Evolutionary conservation across 139 green algal species (phyloP), one percentile per base, ranked within the genome.

Genomic region (Coccomyxa sp.): DNA sequence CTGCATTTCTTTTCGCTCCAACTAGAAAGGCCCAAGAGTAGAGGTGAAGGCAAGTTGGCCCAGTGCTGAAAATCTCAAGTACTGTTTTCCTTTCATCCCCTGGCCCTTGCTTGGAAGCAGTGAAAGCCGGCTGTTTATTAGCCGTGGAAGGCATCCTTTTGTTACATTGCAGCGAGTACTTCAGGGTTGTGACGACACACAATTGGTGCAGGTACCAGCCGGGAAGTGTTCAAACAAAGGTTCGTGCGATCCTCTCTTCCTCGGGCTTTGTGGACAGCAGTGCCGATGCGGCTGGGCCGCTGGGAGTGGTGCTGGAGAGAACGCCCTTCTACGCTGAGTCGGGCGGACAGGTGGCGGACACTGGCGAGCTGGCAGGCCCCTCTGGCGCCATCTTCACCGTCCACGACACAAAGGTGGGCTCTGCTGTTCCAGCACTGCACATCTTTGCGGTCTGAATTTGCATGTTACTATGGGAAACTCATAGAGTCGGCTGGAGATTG

Each of bases 301-400:
- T 98, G 11, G 97, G 96, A 28, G 77, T 99, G n/a, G 93, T 99
- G 58, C 87, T 99, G 75, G 89, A 96, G 80, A 83, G 13, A 13
- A 98, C 97, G 10, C 87, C 85, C 77, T 99, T 98, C 88, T 99
- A 99, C 82, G 94, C 95, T 0, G 97, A 99, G 87, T 76, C 83
- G 23, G 96, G 96, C 28, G 96, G 96, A 14, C 95, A 97, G 71
- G 90, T 95, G 31, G 91, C 89, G 15, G 95, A 98, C 88, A 94
- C 88, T 0, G 95, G 95, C 77, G 58, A 32, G 32, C 57, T 98
- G 0, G 79, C 84, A 1, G 85, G 51, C 30, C 16, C 81, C 28
- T 81, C 60, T 38, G 58, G n/a, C 51, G 83, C 85, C 38, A 51
- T 51, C 31, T 81, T 88, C 59, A 80, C 81, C 13, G 89, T 92